Base-by-base conservation (phyloP, 2,329 filamentous ascomycete species). In the Penicillium sp. region DNA sequence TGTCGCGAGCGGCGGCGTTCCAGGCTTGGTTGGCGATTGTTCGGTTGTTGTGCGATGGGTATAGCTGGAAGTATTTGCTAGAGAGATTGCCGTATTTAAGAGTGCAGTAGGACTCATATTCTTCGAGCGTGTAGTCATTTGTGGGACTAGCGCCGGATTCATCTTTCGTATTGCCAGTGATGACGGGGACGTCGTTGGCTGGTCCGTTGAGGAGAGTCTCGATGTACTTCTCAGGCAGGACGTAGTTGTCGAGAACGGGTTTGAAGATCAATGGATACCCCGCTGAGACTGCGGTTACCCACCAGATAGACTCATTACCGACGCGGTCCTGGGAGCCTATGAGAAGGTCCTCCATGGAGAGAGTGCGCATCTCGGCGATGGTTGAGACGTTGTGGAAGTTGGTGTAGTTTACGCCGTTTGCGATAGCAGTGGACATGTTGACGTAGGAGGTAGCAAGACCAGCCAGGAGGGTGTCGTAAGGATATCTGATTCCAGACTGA, bases 81-180 rank as follows among this genome's bases (percentile, higher is more conserved):
- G 56, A 61, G n/a, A 59, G 64, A 6, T 43, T 60, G 21, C 55
- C 65, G 8, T 78, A 78, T 21, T 64, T 72, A 0, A 67, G 67
- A 3, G 47, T 56, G 1, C 64, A 55, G 54, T 61, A 62, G 40
- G 51, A 32, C 29, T 55, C 33, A 54, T 73, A 67, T 30, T 69
- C 56, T 9, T 59, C 50, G 1, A 65, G 55, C 9, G 63, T 67
- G 54, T 63, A 62, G 46, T 66, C 52, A 26, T 59, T 59, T 13
- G 18, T 36, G 9, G 49, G 18, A 3, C 54, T 49, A 4, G 69
- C 65, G 10, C 68, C 68, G 7, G 59, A 63, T 29, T 71, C 68
- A 18, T 71, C 69, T 13, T 66, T 66, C 23, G 65, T 69, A 51
- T 71, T 71, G n/a, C 69, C 69, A 1, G 68, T 71, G 17, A 72